Evolutionary conservation across 140 eudicot species (phyloP).

Genomic region (Stevia rebaudiana): DNA sequence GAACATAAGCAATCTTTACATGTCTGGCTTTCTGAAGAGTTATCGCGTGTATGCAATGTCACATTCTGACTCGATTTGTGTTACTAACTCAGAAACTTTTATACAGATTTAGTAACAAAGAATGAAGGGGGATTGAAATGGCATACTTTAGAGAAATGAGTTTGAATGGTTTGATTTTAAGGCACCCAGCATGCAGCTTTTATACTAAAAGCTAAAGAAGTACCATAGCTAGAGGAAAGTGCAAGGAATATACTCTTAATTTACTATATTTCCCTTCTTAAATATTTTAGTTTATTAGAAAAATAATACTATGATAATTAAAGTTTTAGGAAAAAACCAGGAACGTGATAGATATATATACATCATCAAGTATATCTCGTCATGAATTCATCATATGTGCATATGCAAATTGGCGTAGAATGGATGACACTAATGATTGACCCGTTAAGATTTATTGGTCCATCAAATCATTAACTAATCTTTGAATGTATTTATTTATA

Average conservation of each 20-base stretch:
- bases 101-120: neutral
- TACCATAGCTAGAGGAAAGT: neutral
- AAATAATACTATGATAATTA: no score
- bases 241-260: conserved; percentile 7
- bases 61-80: neutral
- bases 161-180: neutral
- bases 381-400: neutral
- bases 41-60: neutral
- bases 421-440: neutral
- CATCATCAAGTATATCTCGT: no score
- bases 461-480: conserved; percentile 9
- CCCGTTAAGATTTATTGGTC: neutral
- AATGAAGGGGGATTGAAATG: neutral
- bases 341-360: no score
- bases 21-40: neutral
- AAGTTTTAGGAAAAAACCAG: no score
- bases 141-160: neutral
- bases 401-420: neutral
- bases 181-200: neutral
- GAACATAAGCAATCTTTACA: neutral
- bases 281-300: no score
- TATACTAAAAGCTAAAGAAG: neutral
- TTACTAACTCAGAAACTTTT: neutral
- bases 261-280: neutral
- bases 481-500: no score